Evolutionary conservation across 371 early-diverging fungal genomes (phyloP).

Genomic region (Amoeboaphelidium protococcarum): DNA sequence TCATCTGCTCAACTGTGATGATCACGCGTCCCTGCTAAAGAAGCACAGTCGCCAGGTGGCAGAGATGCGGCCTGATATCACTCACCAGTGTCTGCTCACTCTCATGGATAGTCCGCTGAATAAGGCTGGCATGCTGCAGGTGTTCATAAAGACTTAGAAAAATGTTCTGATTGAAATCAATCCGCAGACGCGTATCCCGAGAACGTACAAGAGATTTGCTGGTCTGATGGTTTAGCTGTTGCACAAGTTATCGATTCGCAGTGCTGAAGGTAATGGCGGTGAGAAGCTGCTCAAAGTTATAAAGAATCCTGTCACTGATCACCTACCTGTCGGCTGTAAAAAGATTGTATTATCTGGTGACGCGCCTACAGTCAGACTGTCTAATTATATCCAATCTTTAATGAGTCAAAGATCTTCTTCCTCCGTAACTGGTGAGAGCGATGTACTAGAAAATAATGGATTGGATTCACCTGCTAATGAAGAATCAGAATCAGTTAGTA

Average conservation of each 20-base stretch:
- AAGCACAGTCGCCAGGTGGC: constrained; percentile 55
- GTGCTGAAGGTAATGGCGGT: constrained; percentile 37
- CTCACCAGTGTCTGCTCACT: constrained; percentile 88
- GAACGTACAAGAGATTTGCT: constrained; percentile 92
- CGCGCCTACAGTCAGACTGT: constrained; percentile 53
- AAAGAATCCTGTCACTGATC: constrained; percentile 80
- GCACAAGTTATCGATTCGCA: constrained; percentile 80
- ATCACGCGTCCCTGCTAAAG: constrained; percentile 65
- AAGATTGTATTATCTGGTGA: constrained; percentile 82
- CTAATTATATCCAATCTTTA: constrained; percentile 44
- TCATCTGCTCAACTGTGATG: constrained; percentile 23
- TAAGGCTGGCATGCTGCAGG: constrained; percentile 82
- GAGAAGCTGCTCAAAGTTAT: constrained; percentile 84
- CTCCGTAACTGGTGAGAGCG: no score
- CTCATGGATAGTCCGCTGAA: constrained; percentile 91
- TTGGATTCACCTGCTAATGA: no score
- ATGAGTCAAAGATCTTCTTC: no score
- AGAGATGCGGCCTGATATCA: constrained; percentile 80
- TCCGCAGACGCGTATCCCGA: constrained; percentile 87
- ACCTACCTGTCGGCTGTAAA: constrained; percentile 64
- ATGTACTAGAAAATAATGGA: no score
- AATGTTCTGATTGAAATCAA: constrained; percentile 91
- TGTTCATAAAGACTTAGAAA: constrained; percentile 78
- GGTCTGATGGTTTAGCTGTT: constrained; percentile 92
- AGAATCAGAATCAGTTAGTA: no score